Evolutionary conservation across 1,284 basidiomycete species (phyloP).

Genomic region (Ustilago trichophora): DNA sequence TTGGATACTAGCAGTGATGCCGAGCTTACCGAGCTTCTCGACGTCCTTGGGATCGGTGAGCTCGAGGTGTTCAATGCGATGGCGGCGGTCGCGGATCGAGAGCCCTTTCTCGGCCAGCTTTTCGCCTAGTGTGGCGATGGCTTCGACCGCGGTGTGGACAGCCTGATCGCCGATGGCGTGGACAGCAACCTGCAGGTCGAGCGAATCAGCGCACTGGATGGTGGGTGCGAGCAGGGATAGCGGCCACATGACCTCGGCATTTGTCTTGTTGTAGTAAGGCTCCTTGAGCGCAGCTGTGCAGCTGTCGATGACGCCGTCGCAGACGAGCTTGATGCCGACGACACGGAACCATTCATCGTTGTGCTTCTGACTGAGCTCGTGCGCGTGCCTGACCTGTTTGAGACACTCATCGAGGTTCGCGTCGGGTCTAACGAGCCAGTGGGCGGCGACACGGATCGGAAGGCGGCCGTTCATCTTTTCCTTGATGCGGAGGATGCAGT

Average conservation of each 20-base stretch:
- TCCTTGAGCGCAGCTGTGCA: slow-evolving; percentile 42
- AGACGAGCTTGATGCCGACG: slow-evolving; percentile 45
- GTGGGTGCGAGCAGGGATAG: slow-evolving; percentile 16
- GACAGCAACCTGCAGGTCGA: slow-evolving; percentile 38
- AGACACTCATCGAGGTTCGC: slow-evolving; percentile 12
- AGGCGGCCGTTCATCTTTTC: slow-evolving; percentile 24
- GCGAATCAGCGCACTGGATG: slow-evolving; percentile 31
- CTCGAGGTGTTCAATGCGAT: slow-evolving; percentile 51
- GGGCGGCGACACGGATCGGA: slow-evolving; percentile 36
- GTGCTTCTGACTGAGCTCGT: slow-evolving; percentile 26
- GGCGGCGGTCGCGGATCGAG: slow-evolving; percentile 36
- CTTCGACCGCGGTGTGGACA: slow-evolving; percentile 47
- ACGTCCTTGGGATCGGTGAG: slow-evolving; percentile 41
- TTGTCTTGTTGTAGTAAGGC: slow-evolving; percentile 44
- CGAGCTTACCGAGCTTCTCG: slow-evolving; percentile 37
- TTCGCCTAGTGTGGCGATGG: slow-evolving; percentile 27
- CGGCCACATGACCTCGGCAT: slow-evolving; percentile 43
- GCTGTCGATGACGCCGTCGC: slow-evolving; percentile 46
- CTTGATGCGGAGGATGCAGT: slow-evolving; percentile 26
- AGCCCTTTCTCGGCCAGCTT: slow-evolving; percentile 7
- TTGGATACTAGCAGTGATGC: slow-evolving; percentile 46
- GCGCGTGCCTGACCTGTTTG: slow-evolving; percentile 27
- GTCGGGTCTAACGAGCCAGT: slow-evolving; percentile 40
- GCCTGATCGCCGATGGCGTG: slow-evolving; percentile 47
- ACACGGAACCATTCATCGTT: slow-evolving; percentile 44